Evolutionary conservation across 2,329 filamentous ascomycete species (phyloP), one percentile per base, ranked within the genome.

Genomic region (Neofusicoccum parvum): DNA sequence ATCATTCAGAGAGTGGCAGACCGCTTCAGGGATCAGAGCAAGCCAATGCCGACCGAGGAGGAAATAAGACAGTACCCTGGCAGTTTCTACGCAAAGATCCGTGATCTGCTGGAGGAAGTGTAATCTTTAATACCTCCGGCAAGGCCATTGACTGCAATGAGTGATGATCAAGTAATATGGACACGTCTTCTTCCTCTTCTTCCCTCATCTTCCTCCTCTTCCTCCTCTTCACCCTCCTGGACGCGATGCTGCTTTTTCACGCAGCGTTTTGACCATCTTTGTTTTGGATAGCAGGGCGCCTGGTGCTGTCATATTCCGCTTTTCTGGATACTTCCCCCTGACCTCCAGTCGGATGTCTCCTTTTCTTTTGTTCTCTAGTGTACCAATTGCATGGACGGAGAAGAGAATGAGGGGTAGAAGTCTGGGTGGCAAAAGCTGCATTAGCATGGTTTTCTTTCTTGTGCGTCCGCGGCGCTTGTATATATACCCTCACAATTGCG

Each of bases 1-100:
- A 86, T 89, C 37, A 81, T 89, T 68, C 80, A 81, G 60, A 85
- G 85, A 54, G 86, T 89, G 15, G 83, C 87, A 3, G 83, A 87
- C 67, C 83, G 88, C 68, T 88, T 87, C 71, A 78, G 82, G 36
- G 83, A 84, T 69, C 72, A 75, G 9, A 77, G 75, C 27, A 84
- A 83, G 67, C 82, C 83, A 3, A 72, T 84, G 5, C 87, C 87
- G 2, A 84, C 78, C 15, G 84, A 87, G 41, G 84, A 86, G 65
- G 87, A 89, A 72, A 79, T 82, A 48, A 67, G 74, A 17, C 70
- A 74, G 65, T 83, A 83, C 72, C 79, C 82, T 0, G 75, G 72
- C 36, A 81, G 77, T 64, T 84, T 83, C 64, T 81, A 83, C 69
- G 76, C 72, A 3, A 82, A 81, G 74, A 82, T 84, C 51, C 69